Evolutionary conservation across 345 rosid species (phyloP), one percentile per base, ranked within the genome.

Genomic region (Murraya paniculata): DNA sequence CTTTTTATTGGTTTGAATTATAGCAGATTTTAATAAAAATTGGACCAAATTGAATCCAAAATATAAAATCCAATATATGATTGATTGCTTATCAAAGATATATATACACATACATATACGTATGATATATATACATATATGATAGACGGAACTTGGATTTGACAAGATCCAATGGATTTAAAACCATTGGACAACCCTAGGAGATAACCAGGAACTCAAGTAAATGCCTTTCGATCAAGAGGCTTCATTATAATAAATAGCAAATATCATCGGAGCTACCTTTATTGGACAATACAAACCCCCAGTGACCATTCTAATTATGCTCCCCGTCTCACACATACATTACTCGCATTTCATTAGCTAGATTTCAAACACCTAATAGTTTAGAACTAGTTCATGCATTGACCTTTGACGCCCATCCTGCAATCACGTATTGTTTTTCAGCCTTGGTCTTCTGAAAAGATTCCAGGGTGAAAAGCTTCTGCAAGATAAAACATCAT

Each of bases 381-480:
- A 73, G 21, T 61, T 74, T 77, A 28, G 73, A 73, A 71, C 73
- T 41, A 56, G 48, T 79, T 88, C 91, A 91, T 56, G 91, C 87
- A 85, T 94, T 85, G 67, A 96, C 91, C 90, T 96, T 92, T 0
- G 89, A 86, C 31, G 70, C 94, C 99, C 99, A 94, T 25, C 99
- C 98, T 0, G 97, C 86, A 69, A 96, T 79, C 80, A 96, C 88
- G 64, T 89, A 55, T 83, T 92, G 87, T 69, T 86, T 80, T 9
- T 80, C 84, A 2, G 91, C 77, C 80, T 84, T 91, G 9, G 99
- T 96, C 82, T 94, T 92, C 85, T 76, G 80, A 30, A 94, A 96
- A 6, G 95, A 89, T 65, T 89, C 95, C 4, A 84, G 85, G 35
- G 91, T 72, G 83, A 91, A 94, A 58, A 88, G 3, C 71, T 60